These are phyloP conservation scores for Coprinellus micaceus DNA, from an alignment of 768 basidiomycete genomes.

Conservation along the genomic window DNA sequence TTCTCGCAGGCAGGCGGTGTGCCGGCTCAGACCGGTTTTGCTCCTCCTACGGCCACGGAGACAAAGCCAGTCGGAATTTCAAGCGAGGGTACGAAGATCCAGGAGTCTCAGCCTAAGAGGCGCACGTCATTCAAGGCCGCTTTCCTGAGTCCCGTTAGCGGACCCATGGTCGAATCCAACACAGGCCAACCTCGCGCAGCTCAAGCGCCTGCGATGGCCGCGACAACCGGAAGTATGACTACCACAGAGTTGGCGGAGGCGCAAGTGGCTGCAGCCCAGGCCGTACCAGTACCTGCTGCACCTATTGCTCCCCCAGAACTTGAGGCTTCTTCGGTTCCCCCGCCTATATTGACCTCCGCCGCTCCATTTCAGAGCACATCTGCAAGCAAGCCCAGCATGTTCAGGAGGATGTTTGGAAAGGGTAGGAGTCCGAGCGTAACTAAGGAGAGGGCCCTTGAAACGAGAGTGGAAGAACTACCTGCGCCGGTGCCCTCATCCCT, in stretches of 20 bases:
- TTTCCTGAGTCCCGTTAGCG: background rate
- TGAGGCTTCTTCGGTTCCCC: too few species aligned
- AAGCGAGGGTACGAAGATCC: background rate
- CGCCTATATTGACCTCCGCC: too few species aligned
- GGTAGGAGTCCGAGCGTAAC: background rate
- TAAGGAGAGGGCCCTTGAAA: background rate
- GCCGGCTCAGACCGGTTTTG: background rate
- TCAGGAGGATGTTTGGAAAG: conserved; percentile 9
- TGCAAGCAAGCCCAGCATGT: background rate
- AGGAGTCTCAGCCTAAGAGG: background rate
- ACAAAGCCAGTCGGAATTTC: background rate
- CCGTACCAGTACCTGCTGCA: background rate
- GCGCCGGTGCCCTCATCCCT: background rate
- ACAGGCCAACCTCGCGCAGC: too few species aligned
- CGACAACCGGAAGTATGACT: too few species aligned
- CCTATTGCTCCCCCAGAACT: background rate
- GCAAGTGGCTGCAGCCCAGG: background rate
- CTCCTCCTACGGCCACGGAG: background rate
- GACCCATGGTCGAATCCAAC: too few species aligned
- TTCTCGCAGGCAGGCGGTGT: conserved; percentile 25
- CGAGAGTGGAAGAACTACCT: background rate
- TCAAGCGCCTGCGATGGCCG: too few species aligned
- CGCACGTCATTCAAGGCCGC: background rate
- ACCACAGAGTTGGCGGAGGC: too few species aligned
- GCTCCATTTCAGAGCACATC: background rate